A percentile compares a stretch with the other conserved stretches of the same genome.
phyloP scores from a whole-genome alignment of 305 asterid species.

The Solanum hybrid region DNA sequence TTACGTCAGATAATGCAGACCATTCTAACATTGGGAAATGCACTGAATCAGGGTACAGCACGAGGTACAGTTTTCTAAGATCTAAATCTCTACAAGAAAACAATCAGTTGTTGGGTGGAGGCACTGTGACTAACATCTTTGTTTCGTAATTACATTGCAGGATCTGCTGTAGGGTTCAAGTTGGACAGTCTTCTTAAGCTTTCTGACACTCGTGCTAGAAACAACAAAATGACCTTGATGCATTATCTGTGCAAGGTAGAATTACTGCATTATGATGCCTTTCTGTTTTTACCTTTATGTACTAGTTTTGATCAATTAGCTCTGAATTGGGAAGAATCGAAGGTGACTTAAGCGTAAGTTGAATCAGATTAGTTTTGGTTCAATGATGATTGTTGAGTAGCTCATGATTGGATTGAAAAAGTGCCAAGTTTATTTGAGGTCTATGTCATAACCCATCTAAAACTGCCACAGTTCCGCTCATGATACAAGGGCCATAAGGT shows the following conservation, averaged over 20 bases:
- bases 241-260: constrained; percentile 94
- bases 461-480: not conserved
- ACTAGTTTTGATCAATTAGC: not conserved
- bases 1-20: constrained; percentile 98
- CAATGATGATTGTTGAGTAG: not conserved
- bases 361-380: not conserved
- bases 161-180: constrained; percentile 97
- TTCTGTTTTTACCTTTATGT: not conserved
- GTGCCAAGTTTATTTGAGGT: not conserved
- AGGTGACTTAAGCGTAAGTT: not conserved
- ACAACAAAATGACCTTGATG: constrained; percentile 97
- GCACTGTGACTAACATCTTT: constrained; percentile 4
- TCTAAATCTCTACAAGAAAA: not conserved
- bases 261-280: not conserved
- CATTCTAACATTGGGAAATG: constrained; percentile 93
- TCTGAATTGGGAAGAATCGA: not conserved
- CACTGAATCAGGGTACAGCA: constrained; percentile 97
- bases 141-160: constrained; percentile 34
- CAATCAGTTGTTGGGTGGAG: not conserved
- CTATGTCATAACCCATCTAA: not conserved
- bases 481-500: not conserved
- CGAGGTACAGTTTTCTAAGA: constrained; percentile 52
- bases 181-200: constrained; percentile 97
- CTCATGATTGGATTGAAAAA: not conserved
- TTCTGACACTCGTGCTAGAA: constrained; percentile 98